Conservation (phyloP, 129 eudicot species). For the Saussurea involucrata region DNA sequence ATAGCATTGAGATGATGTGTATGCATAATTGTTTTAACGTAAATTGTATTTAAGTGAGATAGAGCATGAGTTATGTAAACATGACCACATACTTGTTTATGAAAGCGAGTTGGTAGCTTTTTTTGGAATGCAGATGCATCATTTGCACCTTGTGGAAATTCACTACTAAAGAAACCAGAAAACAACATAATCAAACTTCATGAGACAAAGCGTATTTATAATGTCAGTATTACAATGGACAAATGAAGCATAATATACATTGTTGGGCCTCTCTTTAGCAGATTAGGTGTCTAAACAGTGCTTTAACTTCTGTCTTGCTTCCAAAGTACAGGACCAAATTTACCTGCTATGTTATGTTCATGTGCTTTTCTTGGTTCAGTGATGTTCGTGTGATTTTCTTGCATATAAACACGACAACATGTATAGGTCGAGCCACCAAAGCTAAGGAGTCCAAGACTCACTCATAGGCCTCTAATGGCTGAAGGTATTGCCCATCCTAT, state of each 20-base stretch:
- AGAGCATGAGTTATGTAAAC: no score
- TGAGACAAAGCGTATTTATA: not conserved
- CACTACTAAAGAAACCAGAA: slow-evolving; percentile 52
- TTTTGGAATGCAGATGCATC: slow-evolving; percentile 87
- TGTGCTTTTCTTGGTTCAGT: not conserved
- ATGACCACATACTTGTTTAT: no score
- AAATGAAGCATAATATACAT: not conserved
- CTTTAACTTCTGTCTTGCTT: not conserved
- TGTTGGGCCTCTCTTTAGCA: not conserved
- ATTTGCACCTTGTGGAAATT: slow-evolving; percentile 90
- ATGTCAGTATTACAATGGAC: slow-evolving; percentile 5
- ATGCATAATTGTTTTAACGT: not conserved
- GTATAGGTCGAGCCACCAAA: slow-evolving; percentile 89
- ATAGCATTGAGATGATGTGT: not conserved
- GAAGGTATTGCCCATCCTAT: slow-evolving; percentile 86
- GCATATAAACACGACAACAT: slow-evolving; percentile 4
- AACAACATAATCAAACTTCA: slow-evolving; percentile 9
- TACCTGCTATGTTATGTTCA: not conserved
- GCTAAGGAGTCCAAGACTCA: slow-evolving; percentile 88
- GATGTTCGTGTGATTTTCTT: not conserved
- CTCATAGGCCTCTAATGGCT: slow-evolving; percentile 86
- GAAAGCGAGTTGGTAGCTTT: slow-evolving; percentile 2
- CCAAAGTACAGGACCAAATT: not conserved
- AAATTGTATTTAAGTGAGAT: no score
- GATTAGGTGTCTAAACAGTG: not conserved